Base-by-base conservation (phyloP, 2,329 filamentous ascomycete species). In the Aureobasidium sp. region DNA sequence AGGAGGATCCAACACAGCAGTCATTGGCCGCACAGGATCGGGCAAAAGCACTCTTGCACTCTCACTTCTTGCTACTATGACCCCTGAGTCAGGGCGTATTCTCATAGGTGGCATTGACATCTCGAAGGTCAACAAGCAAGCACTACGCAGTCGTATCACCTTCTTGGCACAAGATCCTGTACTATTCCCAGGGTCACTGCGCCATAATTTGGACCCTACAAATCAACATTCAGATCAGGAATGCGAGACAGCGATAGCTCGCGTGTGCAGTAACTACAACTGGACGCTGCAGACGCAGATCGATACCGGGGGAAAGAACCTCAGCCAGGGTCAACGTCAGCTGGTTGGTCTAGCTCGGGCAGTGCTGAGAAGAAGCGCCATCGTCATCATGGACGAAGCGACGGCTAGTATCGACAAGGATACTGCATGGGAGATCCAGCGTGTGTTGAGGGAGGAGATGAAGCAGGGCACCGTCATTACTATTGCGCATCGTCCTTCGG, bases 1-100 rank as follows among this genome's bases (percentile, higher is more conserved):
- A 17, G 85, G 84, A 0, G 87, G 88, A 1, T 85, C 86, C 51
- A 84, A 85, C 47, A 87, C 87, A 1, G 88, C 88, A 0, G 77
- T 95, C 17, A 85, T 90, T 10, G 89, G 89, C 2, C 81, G 88
- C 8, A 94, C 88, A 0, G 84, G 86, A 0, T 89, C 85, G 4
- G 89, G 89, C 3, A 95, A 95, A 68, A 89, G 84, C 47, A 94
- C 88, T 0, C 77, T 91, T 1, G 81, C 81, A 0, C 68, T 84
- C 1, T 74, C 79, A 0, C 69, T 85, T 1, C 74, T 85, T 0
- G 79, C 76, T 3, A 80, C 77, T 11, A 72, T 81, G 12, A 63
- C 73, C 0, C 78, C 80, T 0, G 71, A 75, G 34, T 69, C 66
- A 2, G 83, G 83, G 4, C 69, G 68, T 2, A 84, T 86, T 38